These are phyloP conservation scores for Paramecium sonneborni DNA, from an alignment of 73 alveolate species.

Conservation along the genomic window DNA sequence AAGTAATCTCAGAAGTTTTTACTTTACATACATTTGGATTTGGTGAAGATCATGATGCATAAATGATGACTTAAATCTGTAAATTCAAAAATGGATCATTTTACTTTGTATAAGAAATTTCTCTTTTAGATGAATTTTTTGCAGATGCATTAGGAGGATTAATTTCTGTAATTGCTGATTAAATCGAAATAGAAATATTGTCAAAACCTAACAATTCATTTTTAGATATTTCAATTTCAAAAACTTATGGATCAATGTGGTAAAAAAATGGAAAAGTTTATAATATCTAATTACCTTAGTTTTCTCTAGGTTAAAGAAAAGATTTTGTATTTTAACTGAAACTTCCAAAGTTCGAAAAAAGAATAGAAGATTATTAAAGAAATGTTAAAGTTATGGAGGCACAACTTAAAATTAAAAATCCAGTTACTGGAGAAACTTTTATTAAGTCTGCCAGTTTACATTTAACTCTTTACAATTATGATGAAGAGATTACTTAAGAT, in stretches of 20 bases:
- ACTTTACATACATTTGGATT: constrained; percentile 77
- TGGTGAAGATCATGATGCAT: constrained; percentile 81
- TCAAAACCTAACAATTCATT: neutral
- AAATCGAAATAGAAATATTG: neutral
- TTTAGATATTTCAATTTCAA: neutral
- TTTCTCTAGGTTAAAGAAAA: constrained; percentile 56
- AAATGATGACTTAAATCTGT: constrained; percentile 70
- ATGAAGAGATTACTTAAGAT: constrained; percentile 47
- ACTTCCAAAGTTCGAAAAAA: constrained; percentile 15
- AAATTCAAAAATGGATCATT: constrained; percentile 72
- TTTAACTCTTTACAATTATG: constrained; percentile 30
- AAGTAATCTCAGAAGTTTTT: constrained; percentile 50
- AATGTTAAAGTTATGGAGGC: neutral
- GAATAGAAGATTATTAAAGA: constrained; percentile 43
- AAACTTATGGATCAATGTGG: constrained; percentile 61
- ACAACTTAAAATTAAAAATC: neutral
- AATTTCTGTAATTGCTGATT: constrained; percentile 37
- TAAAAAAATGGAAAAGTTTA: neutral
- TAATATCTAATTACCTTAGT: neutral
- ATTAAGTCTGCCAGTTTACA: constrained; percentile 24
- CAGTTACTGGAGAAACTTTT: constrained; percentile 29
- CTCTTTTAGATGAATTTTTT: constrained; percentile 20
- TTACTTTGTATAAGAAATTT: constrained; percentile 60
- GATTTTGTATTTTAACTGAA: constrained; percentile 58
- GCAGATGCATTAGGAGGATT: constrained; percentile 66